Percentiles rank a stretch among this genome's conserved stretches.
These are phyloP conservation scores for Scorias spongiosa DNA, from an alignment of 2,329 filamentous ascomycete species.

Conservation along the genomic window DNA sequence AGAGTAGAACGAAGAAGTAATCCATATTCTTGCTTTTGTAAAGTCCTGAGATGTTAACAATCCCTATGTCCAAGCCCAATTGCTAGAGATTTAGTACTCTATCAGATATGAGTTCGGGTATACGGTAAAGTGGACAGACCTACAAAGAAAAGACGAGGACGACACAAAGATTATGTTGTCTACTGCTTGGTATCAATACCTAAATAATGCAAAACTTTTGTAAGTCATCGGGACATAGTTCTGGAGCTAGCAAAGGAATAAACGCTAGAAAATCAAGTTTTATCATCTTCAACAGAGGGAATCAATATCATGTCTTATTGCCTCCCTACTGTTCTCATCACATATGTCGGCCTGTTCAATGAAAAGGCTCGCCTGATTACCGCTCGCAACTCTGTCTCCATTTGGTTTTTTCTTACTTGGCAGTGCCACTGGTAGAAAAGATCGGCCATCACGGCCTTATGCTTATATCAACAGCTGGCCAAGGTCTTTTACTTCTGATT, in stretches of 20 bases:
- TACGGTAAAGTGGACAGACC: constrained; percentile 69
- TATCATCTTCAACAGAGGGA: neutral
- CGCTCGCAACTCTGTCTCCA: constrained; percentile 35
- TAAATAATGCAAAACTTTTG: too few relatives aligned
- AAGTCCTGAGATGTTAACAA: too few relatives aligned
- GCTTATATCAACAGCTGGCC: constrained; percentile 47
- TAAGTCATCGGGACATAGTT: too few relatives aligned
- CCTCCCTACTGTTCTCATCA: constrained; percentile 27
- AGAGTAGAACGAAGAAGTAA: too few relatives aligned
- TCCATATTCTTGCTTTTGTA: too few relatives aligned
- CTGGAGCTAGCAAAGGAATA: too few relatives aligned
- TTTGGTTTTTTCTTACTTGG: constrained; percentile 29
- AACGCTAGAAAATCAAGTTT: too few relatives aligned
- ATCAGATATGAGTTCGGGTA: constrained; percentile 60
- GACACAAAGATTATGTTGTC: too few relatives aligned
- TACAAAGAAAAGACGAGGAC: too few relatives aligned
- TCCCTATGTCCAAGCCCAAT: too few relatives aligned
- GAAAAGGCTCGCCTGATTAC: constrained; percentile 36
- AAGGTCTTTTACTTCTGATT: constrained; percentile 1
- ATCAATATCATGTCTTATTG: constrained; percentile 15
- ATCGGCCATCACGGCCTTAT: constrained; percentile 46
- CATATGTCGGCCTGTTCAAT: constrained; percentile 36
- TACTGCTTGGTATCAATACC: too few relatives aligned
- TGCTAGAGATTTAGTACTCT: constrained; percentile 79
- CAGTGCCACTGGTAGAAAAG: constrained; percentile 29